phyloP scores from a whole-genome alignment of 2,329 filamentous ascomycete species.

The Penicillium sclerotigenum region DNA sequence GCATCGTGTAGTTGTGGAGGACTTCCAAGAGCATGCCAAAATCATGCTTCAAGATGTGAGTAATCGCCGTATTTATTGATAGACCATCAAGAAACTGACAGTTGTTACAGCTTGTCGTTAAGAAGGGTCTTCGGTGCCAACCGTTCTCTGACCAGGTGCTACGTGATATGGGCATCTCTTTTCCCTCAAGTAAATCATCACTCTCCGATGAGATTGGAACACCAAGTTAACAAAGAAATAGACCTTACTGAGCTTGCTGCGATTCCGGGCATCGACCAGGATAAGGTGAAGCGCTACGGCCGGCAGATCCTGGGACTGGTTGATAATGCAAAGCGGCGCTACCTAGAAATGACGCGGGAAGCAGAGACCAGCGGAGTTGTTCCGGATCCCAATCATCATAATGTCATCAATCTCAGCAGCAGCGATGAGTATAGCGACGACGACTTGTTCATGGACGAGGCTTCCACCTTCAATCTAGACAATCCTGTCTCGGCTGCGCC shows the following conservation, averaged over 20 bases:
- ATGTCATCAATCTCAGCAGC: constrained; percentile 45
- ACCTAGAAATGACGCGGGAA: constrained; percentile 45
- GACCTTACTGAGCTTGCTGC: constrained; percentile 39
- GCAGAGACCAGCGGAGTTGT: constrained; percentile 49
- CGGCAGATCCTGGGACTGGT: constrained; percentile 44
- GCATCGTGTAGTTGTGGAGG: constrained; percentile 46
- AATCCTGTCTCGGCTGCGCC: constrained; percentile 15
- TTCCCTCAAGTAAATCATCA: constrained; percentile 39
- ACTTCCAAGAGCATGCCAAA: constrained; percentile 48
- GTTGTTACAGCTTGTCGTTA: constrained; percentile 39
- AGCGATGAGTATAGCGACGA: constrained; percentile 41
- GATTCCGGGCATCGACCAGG: constrained; percentile 44
- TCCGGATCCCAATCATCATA: constrained; percentile 46
- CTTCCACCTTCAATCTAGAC: constrained; percentile 24
- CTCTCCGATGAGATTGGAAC: not conserved
- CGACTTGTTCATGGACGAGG: constrained; percentile 32
- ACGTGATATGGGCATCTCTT: constrained; percentile 49
- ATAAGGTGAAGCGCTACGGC: constrained; percentile 47
- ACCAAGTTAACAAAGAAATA: constrained; percentile 21
- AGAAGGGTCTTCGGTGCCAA: constrained; percentile 44
- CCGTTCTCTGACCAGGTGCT: constrained; percentile 48
- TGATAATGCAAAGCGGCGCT: constrained; percentile 39
- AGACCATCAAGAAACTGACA: constrained; percentile 1
- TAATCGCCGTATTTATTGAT: not conserved
- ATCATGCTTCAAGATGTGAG: constrained; percentile 43